A percentile compares a stretch with the other conserved stretches of the same genome.
Evolutionary conservation across 495 filamentous ascomycete species (phyloP).

Genomic region (Neurospora sublineolata): DNA sequence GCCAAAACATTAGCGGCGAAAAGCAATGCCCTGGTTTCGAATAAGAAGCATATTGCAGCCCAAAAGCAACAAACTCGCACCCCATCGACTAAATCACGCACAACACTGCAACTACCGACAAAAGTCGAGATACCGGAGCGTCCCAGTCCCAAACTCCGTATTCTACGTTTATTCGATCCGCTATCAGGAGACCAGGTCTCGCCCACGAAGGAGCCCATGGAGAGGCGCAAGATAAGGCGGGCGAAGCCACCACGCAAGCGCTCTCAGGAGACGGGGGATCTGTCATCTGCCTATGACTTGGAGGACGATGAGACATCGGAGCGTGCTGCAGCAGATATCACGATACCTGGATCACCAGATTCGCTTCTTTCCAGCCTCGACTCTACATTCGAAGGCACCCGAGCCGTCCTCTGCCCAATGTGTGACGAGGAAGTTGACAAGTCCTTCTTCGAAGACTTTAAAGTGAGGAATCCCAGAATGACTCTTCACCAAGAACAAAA

Average conservation of each 20-base stretch:
- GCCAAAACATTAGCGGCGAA: not conserved
- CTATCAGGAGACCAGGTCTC: not conserved
- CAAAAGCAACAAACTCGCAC: not conserved
- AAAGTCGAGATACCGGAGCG: not conserved
- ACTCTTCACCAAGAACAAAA: conserved; percentile 48
- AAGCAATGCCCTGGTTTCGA: too few species aligned
- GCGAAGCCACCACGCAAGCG: not conserved
- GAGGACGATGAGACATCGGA: not conserved
- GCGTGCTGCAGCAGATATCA: not conserved
- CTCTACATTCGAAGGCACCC: not conserved
- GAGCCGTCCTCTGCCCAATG: conserved; percentile 48
- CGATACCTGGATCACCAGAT: conserved; percentile 1
- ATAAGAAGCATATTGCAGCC: not conserved
- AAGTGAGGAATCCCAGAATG: conserved; percentile 33
- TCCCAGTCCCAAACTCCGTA: not conserved
- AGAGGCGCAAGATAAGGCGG: not conserved
- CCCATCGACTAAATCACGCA: not conserved
- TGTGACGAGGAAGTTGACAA: conserved; percentile 50
- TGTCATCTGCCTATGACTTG: not conserved
- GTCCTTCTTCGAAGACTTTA: conserved; percentile 37
- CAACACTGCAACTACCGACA: not conserved
- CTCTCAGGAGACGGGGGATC: not conserved
- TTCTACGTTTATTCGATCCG: not conserved
- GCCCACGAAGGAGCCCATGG: not conserved
- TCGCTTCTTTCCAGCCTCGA: conserved; percentile 7